A percentile compares a stretch with the other conserved stretches of the same genome.
These are phyloP conservation scores for Fusarium mundagurra DNA, from an alignment of 2,329 filamentous ascomycete genomes.

Conservation along the genomic window DNA sequence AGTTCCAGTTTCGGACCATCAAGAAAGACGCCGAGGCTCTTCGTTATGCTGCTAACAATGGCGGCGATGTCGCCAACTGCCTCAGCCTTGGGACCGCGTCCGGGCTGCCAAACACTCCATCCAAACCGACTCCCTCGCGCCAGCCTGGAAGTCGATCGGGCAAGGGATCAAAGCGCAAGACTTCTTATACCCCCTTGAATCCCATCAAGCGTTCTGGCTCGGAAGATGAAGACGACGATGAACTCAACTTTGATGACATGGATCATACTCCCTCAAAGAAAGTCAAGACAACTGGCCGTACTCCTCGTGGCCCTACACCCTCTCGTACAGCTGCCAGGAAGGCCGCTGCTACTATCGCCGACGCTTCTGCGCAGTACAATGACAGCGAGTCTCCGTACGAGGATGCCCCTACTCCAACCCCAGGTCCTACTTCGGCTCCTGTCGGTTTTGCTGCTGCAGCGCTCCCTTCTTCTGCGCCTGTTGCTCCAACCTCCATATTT, in stretches of 20 bases:
- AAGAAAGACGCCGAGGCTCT: conserved; percentile 63
- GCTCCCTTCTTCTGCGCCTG: background rate
- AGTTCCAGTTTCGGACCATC: conserved; percentile 68
- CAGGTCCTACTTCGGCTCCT: conserved; percentile 4
- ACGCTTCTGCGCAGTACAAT: conserved; percentile 41
- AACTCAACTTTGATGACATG: conserved; percentile 45
- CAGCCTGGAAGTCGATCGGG: conserved; percentile 39
- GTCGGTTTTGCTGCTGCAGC: background rate
- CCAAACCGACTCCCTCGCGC: conserved; percentile 40
- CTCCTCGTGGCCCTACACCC: conserved; percentile 39
- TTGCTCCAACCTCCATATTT: conserved; percentile 32
- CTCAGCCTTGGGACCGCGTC: conserved; percentile 44
- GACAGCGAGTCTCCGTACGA: conserved; percentile 44
- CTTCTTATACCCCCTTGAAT: conserved; percentile 7
- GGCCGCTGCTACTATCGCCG: conserved; percentile 49
- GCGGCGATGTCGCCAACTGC: conserved; percentile 57
- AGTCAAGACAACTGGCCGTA: conserved; percentile 36
- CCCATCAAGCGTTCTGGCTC: conserved; percentile 43
- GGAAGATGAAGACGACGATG: conserved; percentile 43
- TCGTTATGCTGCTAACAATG: conserved; percentile 54
- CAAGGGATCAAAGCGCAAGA: conserved; percentile 43
- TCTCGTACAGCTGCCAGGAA: conserved; percentile 47
- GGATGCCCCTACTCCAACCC: conserved; percentile 20
- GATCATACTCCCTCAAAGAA: conserved; percentile 53
- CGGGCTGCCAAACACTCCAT: conserved; percentile 45